Base-by-base conservation (phyloP, 306 rosid genomes). In the Quercus engelmannii region DNA sequence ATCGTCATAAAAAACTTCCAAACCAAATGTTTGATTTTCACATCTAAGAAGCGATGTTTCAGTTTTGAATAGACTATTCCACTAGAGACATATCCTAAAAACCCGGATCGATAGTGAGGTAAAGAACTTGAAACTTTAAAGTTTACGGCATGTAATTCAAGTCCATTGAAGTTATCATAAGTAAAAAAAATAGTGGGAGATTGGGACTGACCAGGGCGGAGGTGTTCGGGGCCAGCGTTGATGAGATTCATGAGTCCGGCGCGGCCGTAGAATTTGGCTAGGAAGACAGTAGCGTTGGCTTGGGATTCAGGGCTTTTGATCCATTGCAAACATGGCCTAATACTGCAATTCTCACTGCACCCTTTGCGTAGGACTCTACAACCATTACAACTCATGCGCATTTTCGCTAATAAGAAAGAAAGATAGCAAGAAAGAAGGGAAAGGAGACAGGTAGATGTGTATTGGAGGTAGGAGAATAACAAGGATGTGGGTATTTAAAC, bases 351-450 rank as follows among this genome's bases (percentile, higher is more conserved):
- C 58, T 94, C 97, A 28, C 97, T 94, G 62, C 99, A 94, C 10
- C 99, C 99, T 51, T 94, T 94, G 68, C 99, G 86, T 0, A 94
- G 88, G 6, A 94, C 97, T 17, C 99, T 77, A 74, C 99, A 94
- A 17, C 99, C 99, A 76, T 92, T 94, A 73, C 99, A 94, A 46
- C 99, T 94, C 97, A 94, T 92, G 83, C 99, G 97, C 99, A 94
- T 94, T 91, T 87, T 85, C 33, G 20, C 18, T 55, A 13, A 8
- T n/a, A 61, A 14, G 71, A 49, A 0, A 54, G 51, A 51, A 15
- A 7, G 67, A 54, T 61, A 26, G 46, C 71, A 30, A 26, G 6
- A 55, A 68, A 54, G 43, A 63, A 4, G 11, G 13, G n/a, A n/a
- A 12, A 3, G 7, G 9, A 57, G 35, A 33, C 35, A 30, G 46